phyloP scores from a whole-genome alignment of 2,329 filamentous ascomycete species.

The Scytalidium lignicola region DNA sequence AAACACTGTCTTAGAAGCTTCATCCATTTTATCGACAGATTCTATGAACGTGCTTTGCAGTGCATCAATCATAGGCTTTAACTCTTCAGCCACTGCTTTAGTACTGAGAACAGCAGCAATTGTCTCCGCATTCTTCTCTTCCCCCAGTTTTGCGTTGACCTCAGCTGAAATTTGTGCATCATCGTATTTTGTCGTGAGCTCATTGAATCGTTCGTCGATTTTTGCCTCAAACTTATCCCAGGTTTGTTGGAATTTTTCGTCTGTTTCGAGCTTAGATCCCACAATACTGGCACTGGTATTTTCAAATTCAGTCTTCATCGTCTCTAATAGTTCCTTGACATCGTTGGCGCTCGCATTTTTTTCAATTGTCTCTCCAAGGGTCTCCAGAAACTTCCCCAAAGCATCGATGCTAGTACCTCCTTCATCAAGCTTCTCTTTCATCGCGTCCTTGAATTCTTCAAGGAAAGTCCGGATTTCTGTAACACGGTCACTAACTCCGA shows the following conservation, averaged over 20 bases:
- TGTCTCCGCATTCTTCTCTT: slow-evolving; percentile 67
- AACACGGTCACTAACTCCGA: slow-evolving; percentile 71
- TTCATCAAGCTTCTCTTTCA: slow-evolving; percentile 72
- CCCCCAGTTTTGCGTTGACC: slow-evolving; percentile 66
- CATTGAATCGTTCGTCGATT: slow-evolving; percentile 63
- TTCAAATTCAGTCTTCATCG: slow-evolving; percentile 82
- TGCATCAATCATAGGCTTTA: slow-evolving; percentile 80
- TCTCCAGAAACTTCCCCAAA: slow-evolving; percentile 64
- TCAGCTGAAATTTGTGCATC: slow-evolving; percentile 73
- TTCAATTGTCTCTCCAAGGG: slow-evolving; percentile 57
- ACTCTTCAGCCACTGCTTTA: slow-evolving; percentile 78
- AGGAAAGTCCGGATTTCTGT: slow-evolving; percentile 73
- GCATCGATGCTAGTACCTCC: slow-evolving; percentile 68
- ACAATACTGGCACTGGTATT: slow-evolving; percentile 76
- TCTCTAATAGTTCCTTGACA: slow-evolving; percentile 66
- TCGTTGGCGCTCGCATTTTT: slow-evolving; percentile 56
- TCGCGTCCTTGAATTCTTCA: slow-evolving; percentile 69
- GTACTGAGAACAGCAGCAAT: slow-evolving; percentile 69
- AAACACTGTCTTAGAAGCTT: slow-evolving; percentile 84
- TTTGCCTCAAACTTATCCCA: slow-evolving; percentile 49
- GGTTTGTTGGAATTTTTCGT: slow-evolving; percentile 66
- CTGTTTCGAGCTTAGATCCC: slow-evolving; percentile 74
- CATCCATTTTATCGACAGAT: slow-evolving; percentile 78
- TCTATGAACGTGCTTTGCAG: slow-evolving; percentile 77
- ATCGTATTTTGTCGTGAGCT: slow-evolving; percentile 82